phyloP scores from a whole-genome alignment of 2,329 filamentous ascomycete genomes.

The Chrysosporium keratinophilum region DNA sequence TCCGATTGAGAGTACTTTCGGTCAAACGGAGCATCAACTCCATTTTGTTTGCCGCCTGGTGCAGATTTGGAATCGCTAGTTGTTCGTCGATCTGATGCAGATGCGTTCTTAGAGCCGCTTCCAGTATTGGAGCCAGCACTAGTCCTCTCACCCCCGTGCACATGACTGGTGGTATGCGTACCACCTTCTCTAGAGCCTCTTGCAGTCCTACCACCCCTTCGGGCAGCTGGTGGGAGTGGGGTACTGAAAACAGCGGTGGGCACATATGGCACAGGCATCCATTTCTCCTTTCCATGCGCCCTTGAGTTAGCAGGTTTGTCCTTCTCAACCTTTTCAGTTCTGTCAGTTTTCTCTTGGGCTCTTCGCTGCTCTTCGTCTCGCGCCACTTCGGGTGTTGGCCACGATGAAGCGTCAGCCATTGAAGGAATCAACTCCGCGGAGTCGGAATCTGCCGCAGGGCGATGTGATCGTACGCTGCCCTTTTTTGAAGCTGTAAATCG shows the following conservation, averaged over 20 bases:
- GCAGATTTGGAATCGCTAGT: not conserved
- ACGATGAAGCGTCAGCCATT: conserved; percentile 65
- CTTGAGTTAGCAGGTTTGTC: conserved; percentile 51
- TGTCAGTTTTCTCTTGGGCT: conserved; percentile 50
- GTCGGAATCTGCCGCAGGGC: conserved; percentile 15
- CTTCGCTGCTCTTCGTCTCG: conserved; percentile 69
- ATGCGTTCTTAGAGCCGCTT: conserved; percentile 23
- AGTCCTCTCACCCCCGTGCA: conserved; percentile 27
- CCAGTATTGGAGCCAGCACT: conserved; percentile 22
- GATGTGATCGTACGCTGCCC: conserved; percentile 14
- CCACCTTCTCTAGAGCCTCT: conserved; percentile 46
- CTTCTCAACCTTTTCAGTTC: conserved; percentile 45
- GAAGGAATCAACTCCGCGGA: conserved; percentile 44
- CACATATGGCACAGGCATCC: conserved; percentile 72
- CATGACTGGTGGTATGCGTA: conserved; percentile 37
- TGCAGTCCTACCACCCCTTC: conserved; percentile 46
- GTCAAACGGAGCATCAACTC: not conserved
- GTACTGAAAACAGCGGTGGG: conserved; percentile 82
- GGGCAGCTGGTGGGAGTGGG: conserved; percentile 47
- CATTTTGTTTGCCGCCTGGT: conserved; percentile 3
- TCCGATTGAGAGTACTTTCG: conserved; percentile 17
- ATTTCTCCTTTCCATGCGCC: conserved; percentile 63
- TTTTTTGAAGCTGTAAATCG: conserved; percentile 18
- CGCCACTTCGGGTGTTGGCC: conserved; percentile 81
- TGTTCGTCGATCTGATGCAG: not conserved